Evolutionary conservation across 2,329 filamentous ascomycete genomes (phyloP).

Genomic region (Verticillium nubilum): DNA sequence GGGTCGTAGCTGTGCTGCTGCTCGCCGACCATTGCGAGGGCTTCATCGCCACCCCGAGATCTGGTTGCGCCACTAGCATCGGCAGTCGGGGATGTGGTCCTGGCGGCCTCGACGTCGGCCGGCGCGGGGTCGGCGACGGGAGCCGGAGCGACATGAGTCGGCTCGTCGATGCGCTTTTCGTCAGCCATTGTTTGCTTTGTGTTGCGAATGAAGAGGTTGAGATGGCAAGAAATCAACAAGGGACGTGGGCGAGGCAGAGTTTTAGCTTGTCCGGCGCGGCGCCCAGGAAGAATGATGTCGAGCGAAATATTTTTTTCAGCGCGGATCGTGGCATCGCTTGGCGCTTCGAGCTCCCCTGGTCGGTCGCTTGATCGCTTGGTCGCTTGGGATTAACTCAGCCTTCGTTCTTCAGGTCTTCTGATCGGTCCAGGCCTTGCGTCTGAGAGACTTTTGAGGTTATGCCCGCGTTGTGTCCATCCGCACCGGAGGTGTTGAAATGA

Average conservation of each 20-base stretch:
- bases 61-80: background rate
- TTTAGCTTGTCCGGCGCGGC: background rate
- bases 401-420: background rate
- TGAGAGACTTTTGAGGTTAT: background rate
- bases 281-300: background rate
- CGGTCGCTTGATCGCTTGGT: background rate
- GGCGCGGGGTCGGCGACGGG: background rate
- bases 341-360: background rate
- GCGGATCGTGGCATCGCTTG: background rate
- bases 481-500: background rate
- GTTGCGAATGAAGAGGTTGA: background rate
- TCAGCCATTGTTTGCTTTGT: background rate
- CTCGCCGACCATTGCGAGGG: constrained; percentile 55
- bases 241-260: background rate
- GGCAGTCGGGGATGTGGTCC: background rate
- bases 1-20: constrained; percentile 49
- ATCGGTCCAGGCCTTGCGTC: background rate
- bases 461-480: background rate
- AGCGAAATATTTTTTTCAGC: background rate
- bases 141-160: background rate
- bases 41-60: constrained; percentile 34
- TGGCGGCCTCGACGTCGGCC: constrained; percentile 1
- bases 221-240: background rate
- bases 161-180: background rate
- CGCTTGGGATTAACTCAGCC: background rate